A percentile compares a stretch with the other conserved stretches of the same genome.
These are phyloP conservation scores for Pseudogymnoascus sp. DNA, from an alignment of 2,329 filamentous ascomycete genomes.

Conservation along the genomic window DNA sequence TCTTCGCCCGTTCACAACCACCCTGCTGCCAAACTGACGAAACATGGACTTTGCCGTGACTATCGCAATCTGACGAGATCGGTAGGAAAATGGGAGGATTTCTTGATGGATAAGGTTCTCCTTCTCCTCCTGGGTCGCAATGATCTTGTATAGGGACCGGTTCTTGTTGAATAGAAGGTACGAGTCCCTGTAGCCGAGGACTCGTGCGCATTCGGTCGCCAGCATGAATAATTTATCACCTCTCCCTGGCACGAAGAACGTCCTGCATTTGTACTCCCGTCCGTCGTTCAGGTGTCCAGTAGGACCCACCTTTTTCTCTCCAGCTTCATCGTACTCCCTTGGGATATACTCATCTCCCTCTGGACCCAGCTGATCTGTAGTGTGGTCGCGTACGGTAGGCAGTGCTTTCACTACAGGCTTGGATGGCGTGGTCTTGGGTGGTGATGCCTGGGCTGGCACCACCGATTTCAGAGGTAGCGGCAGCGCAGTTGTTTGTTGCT, in stretches of 20 bases:
- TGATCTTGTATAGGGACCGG: slow-evolving; percentile 92
- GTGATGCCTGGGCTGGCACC: slow-evolving; percentile 44
- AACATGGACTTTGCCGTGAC: slow-evolving; percentile 98
- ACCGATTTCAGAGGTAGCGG: slow-evolving; percentile 24
- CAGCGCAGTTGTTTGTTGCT: slow-evolving; percentile 31
- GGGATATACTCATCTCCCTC: slow-evolving; percentile 92
- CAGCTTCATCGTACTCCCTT: slow-evolving; percentile 83
- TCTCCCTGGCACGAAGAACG: slow-evolving; percentile 83
- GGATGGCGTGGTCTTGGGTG: slow-evolving; percentile 70
- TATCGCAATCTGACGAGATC: slow-evolving; percentile 96
- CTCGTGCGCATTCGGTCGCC: slow-evolving; percentile 90
- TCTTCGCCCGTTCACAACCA: slow-evolving; percentile 80
- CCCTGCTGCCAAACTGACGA: slow-evolving; percentile 89
- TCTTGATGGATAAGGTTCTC: slow-evolving; percentile 93
- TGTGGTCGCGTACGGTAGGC: slow-evolving; percentile 92
- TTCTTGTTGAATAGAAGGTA: slow-evolving; percentile 99
- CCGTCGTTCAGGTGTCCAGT: slow-evolving; percentile 75
- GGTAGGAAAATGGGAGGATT: slow-evolving; percentile 92
- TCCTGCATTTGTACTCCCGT: slow-evolving; percentile 85
- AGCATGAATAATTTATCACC: slow-evolving; percentile 97
- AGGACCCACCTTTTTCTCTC: slow-evolving; percentile 84
- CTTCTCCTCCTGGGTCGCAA: slow-evolving; percentile 90
- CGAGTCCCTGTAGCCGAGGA: slow-evolving; percentile 91
- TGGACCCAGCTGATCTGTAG: slow-evolving; percentile 83
- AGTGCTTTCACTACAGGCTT: slow-evolving; percentile 87